phyloP scores from a whole-genome alignment of 176 grass and related monocot genomes.

The Oryza punctata region DNA sequence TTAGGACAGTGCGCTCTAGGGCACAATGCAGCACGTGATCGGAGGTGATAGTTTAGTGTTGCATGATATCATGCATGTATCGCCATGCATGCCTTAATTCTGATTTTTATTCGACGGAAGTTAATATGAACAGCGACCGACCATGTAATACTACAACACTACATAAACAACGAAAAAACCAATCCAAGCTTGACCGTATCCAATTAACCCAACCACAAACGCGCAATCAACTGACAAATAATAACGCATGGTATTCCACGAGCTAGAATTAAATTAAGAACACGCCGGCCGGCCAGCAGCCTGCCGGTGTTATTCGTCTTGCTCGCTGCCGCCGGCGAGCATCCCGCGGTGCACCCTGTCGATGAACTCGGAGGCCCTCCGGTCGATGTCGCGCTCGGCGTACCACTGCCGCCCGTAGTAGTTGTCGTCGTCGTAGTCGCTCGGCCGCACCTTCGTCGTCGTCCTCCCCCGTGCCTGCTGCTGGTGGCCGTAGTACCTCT shows the following conservation, averaged over 20 bases:
- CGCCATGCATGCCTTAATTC: no score
- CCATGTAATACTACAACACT: no score
- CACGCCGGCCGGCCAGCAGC: neutral
- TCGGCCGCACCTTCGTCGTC: constrained; percentile 36
- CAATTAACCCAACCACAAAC: neutral
- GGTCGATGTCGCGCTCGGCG: constrained; percentile 46
- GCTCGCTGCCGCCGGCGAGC: neutral
- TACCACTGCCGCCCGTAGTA: constrained; percentile 43
- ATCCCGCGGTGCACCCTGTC: constrained; percentile 44
- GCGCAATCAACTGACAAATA: neutral
- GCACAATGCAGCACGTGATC: no score
- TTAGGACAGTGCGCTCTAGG: no score
- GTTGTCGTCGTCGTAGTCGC: constrained; percentile 45
- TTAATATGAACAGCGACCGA: no score
- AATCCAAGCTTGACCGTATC: neutral
- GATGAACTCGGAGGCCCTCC: constrained; percentile 50
- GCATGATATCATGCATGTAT: no score
- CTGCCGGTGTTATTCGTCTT: constrained; percentile 43
- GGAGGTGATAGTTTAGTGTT: no score
- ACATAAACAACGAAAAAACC: neutral
- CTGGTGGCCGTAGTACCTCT: constrained; percentile 6
- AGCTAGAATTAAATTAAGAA: neutral
- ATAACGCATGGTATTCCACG: neutral
- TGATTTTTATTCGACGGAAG: no score
- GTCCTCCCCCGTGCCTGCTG: neutral